Evolutionary conservation across 1,139 yeast genomes (phyloP).

Genomic region (Candida frijolesensis): DNA sequence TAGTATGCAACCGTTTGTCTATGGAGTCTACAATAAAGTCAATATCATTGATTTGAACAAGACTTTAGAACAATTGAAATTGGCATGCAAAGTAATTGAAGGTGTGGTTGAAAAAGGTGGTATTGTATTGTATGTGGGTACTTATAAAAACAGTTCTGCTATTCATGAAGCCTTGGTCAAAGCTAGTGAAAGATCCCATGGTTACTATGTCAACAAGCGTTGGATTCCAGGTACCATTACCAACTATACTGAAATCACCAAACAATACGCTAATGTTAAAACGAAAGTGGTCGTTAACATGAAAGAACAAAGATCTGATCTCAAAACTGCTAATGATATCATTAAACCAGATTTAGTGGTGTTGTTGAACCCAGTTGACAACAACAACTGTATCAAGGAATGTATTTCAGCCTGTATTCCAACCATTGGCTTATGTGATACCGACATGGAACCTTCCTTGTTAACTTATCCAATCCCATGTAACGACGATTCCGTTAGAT

Average conservation of each 20-base stretch:
- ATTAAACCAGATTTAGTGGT: constrained; percentile 90
- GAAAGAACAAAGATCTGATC: constrained; percentile 51
- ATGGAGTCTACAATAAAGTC: constrained; percentile 85
- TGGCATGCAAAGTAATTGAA: constrained; percentile 78
- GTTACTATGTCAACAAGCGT: constrained; percentile 78
- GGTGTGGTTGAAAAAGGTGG: constrained; percentile 88
- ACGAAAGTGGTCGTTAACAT: constrained; percentile 50
- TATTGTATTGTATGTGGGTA: constrained; percentile 79
- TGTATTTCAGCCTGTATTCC: constrained; percentile 85
- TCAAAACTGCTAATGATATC: constrained; percentile 35
- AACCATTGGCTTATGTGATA: constrained; percentile 90
- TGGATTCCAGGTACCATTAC: constrained; percentile 98
- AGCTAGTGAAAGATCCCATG: constrained; percentile 78
- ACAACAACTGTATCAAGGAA: constrained; percentile 78
- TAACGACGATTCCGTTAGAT: constrained; percentile 89
- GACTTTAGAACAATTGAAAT: constrained; percentile 71
- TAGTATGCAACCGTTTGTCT: constrained; percentile 83
- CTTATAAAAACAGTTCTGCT: constrained; percentile 60
- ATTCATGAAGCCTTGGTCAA: constrained; percentile 74
- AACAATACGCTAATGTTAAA: constrained; percentile 64
- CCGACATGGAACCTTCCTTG: constrained; percentile 87
- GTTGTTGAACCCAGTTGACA: constrained; percentile 84
- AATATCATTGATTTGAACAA: constrained; percentile 88
- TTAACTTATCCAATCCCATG: constrained; percentile 96
- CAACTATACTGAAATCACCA: constrained; percentile 75